Conservation (phyloP, 805 yeast species). For the Candida peoriensis region DNA sequence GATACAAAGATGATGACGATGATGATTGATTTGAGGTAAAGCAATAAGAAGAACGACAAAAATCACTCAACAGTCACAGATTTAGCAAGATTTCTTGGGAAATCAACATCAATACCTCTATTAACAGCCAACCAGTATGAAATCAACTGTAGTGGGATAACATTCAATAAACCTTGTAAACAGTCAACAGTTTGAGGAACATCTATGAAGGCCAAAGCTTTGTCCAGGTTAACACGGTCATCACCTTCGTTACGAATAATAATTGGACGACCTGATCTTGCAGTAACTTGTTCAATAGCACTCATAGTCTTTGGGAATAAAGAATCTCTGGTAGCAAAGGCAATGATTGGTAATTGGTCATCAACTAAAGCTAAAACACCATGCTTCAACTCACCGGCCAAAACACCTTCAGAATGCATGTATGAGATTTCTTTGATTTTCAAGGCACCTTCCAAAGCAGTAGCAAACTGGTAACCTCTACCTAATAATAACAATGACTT, state of each 20-base stretch:
- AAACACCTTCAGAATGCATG: slow-evolving; percentile 98
- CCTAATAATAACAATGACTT: slow-evolving; percentile 88
- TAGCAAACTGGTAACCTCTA: slow-evolving; percentile 95
- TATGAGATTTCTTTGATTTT: slow-evolving; percentile 97
- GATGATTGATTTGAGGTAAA: no score
- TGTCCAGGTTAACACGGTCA: slow-evolving; percentile 49
- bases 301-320: slow-evolving; percentile 94
- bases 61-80: slow-evolving; percentile 97
- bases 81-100: slow-evolving; percentile 98
- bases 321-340: slow-evolving; percentile 94
- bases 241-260: slow-evolving; percentile 84
- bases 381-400: slow-evolving; percentile 98
- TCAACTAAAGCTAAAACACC: slow-evolving; percentile 97
- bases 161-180: slow-evolving; percentile 92
- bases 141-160: slow-evolving; percentile 91
- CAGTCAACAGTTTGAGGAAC: slow-evolving; percentile 97
- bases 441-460: slow-evolving; percentile 97
- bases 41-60: no score
- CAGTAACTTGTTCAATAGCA: slow-evolving; percentile 93
- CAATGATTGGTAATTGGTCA: slow-evolving; percentile 88
- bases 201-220: slow-evolving; percentile 67
- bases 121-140: slow-evolving; percentile 95
- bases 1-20: no score
- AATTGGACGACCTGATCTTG: slow-evolving; percentile 96
- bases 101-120: slow-evolving; percentile 95